Conservation (phyloP, 441 rosid species). For the Corymbia citriodora region DNA sequence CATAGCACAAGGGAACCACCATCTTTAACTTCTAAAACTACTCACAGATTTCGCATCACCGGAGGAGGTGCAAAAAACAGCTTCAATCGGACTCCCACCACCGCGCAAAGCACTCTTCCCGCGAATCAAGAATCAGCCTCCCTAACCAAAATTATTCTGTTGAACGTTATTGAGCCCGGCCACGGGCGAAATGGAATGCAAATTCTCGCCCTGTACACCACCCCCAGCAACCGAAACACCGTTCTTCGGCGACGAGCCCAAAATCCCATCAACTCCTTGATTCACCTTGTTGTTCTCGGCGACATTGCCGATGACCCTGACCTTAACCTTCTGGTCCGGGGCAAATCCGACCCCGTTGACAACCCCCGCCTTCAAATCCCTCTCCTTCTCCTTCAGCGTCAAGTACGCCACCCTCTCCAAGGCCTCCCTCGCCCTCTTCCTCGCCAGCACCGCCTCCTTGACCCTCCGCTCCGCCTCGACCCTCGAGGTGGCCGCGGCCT, state of each 20-base stretch:
- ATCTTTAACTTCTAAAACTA: not conserved
- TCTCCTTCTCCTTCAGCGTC: conserved; percentile 23
- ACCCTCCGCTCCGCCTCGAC: conserved; percentile 49
- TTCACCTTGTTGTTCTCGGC: not conserved
- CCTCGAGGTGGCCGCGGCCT: conserved; percentile 37
- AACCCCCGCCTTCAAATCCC: not conserved
- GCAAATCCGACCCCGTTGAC: not conserved
- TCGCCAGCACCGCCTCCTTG: conserved; percentile 39
- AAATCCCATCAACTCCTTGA: conserved; percentile 2
- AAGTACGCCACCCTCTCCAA: conserved; percentile 45
- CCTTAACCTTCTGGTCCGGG: conserved; percentile 4
- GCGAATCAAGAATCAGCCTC: not conserved
- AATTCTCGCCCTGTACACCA: not conserved
- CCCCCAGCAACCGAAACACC: not conserved
- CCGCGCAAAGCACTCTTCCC: not conserved
- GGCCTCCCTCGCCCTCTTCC: conserved; percentile 67
- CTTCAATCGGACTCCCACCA: not conserved
- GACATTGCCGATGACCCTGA: not conserved
- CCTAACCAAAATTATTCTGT: not conserved
- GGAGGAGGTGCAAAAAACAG: not conserved
- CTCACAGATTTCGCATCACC: not conserved
- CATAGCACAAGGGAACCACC: not conserved
- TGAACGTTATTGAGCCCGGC: not conserved
- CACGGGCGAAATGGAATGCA: not conserved
- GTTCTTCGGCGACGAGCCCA: not conserved